Percentiles rank a stretch among this genome's conserved stretches.
These are phyloP conservation scores for Psilocybe tampanensis DNA, from an alignment of 768 basidiomycete species.

Conservation along the genomic window DNA sequence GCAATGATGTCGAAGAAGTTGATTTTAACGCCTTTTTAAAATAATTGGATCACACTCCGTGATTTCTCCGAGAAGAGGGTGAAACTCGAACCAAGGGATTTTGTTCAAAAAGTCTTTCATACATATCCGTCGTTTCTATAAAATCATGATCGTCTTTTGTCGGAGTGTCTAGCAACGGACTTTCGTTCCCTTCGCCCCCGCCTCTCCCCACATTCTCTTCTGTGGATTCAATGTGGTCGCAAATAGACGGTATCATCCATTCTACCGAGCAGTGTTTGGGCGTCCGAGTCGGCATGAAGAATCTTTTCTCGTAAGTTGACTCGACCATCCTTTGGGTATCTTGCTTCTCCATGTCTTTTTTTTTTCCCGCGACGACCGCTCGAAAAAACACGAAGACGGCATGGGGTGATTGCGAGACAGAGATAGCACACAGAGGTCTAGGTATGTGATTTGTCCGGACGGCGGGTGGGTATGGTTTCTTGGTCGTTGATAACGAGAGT, in stretches of 20 bases:
- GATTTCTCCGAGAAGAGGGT: conserved; percentile 20
- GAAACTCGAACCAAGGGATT: neutral
- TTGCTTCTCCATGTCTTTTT: no score
- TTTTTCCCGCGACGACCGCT: neutral
- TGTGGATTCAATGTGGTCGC: neutral
- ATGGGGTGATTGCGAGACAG: neutral
- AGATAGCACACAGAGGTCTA: neutral
- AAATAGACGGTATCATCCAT: conserved; percentile 3
- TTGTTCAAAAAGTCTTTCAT: neutral
- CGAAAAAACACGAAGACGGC: neutral
- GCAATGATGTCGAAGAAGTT: conserved; percentile 20
- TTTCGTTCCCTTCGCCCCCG: conserved; percentile 1
- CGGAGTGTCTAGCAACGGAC: neutral
- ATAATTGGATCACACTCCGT: conserved; percentile 18
- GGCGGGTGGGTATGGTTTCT: neutral
- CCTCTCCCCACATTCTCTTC: neutral
- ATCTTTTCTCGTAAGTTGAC: neutral
- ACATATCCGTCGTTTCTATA: conserved; percentile 8
- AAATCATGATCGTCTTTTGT: conserved; percentile 4
- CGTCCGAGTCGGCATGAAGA: neutral
- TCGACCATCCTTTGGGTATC: neutral
- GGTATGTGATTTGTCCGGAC: neutral
- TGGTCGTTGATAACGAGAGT: neutral
- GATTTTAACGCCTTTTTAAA: conserved; percentile 18
- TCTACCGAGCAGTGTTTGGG: conserved; percentile 1